A percentile compares a stretch with the other conserved stretches of the same genome.
Conservation (phyloP, 768 basidiomycete species). For the Phylloporus rhodoxanthus region DNA sequence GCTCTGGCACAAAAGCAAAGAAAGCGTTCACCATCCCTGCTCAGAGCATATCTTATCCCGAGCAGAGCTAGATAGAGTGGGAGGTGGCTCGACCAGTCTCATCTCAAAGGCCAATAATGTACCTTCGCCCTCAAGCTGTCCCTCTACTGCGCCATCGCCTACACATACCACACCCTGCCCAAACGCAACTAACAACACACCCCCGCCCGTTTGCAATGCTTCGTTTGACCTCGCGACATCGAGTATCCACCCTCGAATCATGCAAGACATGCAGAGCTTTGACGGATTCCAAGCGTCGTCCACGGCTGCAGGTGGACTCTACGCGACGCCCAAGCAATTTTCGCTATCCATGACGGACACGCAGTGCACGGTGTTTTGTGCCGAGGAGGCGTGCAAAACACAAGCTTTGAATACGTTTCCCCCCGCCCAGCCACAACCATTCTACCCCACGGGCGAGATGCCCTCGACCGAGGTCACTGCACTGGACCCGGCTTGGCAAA, state of each 20-base stretch:
- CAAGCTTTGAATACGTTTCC: slow-evolving; percentile 14
- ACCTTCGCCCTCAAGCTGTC: slow-evolving; percentile 7
- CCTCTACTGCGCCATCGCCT: slow-evolving; percentile 8
- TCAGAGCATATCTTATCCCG: slow-evolving; percentile 29
- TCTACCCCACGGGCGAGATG: slow-evolving; percentile 2
- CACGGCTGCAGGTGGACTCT: slow-evolving; percentile 19
- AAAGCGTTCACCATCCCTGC: slow-evolving; percentile 30
- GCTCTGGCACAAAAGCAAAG: slow-evolving; percentile 41
- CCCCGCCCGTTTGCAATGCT: background rate
- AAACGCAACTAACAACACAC: background rate
- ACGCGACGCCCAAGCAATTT: slow-evolving; percentile 23
- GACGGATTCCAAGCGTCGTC: slow-evolving; percentile 31
- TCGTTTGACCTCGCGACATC: slow-evolving; percentile 4
- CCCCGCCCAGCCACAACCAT: slow-evolving; percentile 12
- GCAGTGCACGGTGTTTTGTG: slow-evolving; percentile 20
- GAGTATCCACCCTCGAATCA: slow-evolving; percentile 35
- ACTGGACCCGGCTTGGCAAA: slow-evolving; percentile 60
- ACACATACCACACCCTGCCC: slow-evolving; percentile 14
- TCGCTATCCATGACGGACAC: slow-evolving; percentile 29
- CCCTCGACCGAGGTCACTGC: slow-evolving; percentile 26
- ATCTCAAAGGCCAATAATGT: slow-evolving; percentile 22
- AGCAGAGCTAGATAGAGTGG: slow-evolving; percentile 50
- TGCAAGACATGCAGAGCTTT: slow-evolving; percentile 46
- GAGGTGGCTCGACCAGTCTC: slow-evolving; percentile 46
- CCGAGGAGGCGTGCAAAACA: slow-evolving; percentile 12